A percentile compares a stretch with the other conserved stretches of the same genome.
Conservation (phyloP, 2,329 filamentous ascomycete genomes). For the Fusarium guadeloupense region DNA sequence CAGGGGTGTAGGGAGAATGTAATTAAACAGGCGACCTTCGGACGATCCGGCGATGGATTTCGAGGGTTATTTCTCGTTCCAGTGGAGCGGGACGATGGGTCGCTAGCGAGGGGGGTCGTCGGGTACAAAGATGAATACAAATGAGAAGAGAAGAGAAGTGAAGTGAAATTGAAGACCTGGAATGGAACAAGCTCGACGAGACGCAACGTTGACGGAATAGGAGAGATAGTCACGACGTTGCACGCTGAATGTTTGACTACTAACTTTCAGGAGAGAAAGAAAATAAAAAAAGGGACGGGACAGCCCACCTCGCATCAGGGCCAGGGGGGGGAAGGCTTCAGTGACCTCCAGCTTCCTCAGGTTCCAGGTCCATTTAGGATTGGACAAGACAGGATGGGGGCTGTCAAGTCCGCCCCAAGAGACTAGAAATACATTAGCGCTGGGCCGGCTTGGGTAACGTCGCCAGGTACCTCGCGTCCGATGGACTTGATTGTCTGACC, state of each 20-base stretch:
- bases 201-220: conserved; percentile 3
- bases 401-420: conserved; percentile 39
- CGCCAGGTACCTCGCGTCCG: conserved; percentile 33
- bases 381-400: conserved; percentile 21
- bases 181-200: conserved; percentile 8
- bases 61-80: conserved; percentile 39
- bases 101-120: conserved; percentile 28
- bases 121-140: conserved; percentile 7
- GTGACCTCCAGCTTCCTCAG: conserved; percentile 28
- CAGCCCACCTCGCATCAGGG: conserved; percentile 12
- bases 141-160: conserved; percentile 10
- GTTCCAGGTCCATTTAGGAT: conserved; percentile 26
- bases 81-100: conserved; percentile 29
- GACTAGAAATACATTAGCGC: conserved; percentile 32
- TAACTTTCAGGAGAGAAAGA: conserved; percentile 25
- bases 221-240: conserved; percentile 14
- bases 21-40: conserved; percentile 43
- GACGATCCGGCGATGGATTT: conserved; percentile 33
- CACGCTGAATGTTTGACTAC: conserved; percentile 22
- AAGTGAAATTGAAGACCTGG: conserved; percentile 10
- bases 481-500: conserved; percentile 28
- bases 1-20: conserved; percentile 41
- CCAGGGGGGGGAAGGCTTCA: conserved; percentile 17
- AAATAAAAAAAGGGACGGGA: conserved; percentile 30
- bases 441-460: conserved; percentile 22